Evolutionary conservation across 768 basidiomycete species (phyloP).

Genomic region (Leccinum truebloodii): DNA sequence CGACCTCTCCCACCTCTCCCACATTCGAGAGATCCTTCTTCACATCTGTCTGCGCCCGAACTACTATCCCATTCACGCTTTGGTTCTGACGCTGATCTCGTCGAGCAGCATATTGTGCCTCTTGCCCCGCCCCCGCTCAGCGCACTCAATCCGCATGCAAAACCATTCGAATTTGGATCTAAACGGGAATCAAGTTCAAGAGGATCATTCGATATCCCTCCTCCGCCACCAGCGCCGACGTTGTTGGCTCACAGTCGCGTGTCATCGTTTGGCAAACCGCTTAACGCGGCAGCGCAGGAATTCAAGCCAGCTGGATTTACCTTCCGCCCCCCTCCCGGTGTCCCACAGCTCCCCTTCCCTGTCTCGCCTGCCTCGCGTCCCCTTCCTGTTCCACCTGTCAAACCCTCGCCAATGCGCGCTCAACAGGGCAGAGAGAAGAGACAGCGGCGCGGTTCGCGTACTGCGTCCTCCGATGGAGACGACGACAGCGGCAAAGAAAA

Average conservation of each 20-base stretch:
- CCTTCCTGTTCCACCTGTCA: conserved; percentile 39
- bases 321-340: conserved; percentile 70
- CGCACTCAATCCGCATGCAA: conserved; percentile 74
- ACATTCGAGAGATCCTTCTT: conserved; percentile 66
- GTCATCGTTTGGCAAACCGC: conserved; percentile 61
- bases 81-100: conserved; percentile 43
- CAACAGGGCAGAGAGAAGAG: conserved; percentile 82
- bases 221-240: conserved; percentile 40
- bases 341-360: conserved; percentile 53
- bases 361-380: conserved; percentile 37
- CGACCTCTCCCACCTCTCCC: conserved; percentile 61
- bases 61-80: conserved; percentile 64
- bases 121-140: conserved; percentile 12
- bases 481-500: conserved; percentile 55
- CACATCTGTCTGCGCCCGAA: conserved; percentile 60
- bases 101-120: conserved; percentile 21
- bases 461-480: conserved; percentile 36
- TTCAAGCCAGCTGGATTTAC: conserved; percentile 80
- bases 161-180: conserved; percentile 79
- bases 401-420: conserved; percentile 23
- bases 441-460: conserved; percentile 55
- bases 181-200: conserved; percentile 38
- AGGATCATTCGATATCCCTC: conserved; percentile 29
- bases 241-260: conserved; percentile 36
- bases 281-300: conserved; percentile 78